Evolutionary conservation across 2,329 filamentous ascomycete species (phyloP).

Genomic region (Cercospora sp.): DNA sequence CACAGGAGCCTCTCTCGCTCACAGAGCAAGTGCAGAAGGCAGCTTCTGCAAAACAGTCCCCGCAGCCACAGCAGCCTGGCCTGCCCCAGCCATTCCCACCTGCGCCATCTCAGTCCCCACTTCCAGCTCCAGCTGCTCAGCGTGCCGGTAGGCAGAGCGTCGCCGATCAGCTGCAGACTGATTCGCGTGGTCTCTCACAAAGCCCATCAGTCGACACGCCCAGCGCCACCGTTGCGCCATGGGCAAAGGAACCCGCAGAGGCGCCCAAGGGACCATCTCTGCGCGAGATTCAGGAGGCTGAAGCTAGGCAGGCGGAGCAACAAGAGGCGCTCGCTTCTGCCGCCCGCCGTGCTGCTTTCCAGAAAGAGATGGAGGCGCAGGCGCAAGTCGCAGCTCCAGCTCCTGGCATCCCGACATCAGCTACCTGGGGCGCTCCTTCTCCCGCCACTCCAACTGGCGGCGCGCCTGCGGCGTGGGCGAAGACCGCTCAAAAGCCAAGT

Average conservation of each 20-base stretch:
- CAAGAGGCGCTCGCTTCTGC: constrained; percentile 78
- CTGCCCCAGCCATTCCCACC: constrained; percentile 76
- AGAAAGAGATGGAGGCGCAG: constrained; percentile 73
- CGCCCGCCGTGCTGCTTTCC: constrained; percentile 72
- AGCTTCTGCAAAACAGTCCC: constrained; percentile 59
- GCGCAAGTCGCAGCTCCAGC: constrained; percentile 53
- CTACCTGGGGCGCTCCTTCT: constrained; percentile 81
- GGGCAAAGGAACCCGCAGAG: constrained; percentile 81
- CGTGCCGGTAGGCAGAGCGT: constrained; percentile 74
- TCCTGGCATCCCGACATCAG: constrained; percentile 79
- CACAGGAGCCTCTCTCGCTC: constrained; percentile 63
- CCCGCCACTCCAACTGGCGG: constrained; percentile 61
- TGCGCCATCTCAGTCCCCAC: constrained; percentile 72
- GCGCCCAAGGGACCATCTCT: constrained; percentile 82
- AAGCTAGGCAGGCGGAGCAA: constrained; percentile 89
- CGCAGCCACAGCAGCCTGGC: constrained; percentile 53
- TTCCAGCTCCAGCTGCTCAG: constrained; percentile 87
- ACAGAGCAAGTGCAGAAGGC: constrained; percentile 85
- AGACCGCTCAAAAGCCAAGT: constrained; percentile 58
- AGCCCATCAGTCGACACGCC: constrained; percentile 68
- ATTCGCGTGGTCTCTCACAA: constrained; percentile 71
- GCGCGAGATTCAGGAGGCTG: constrained; percentile 94
- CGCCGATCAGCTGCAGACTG: constrained; percentile 68
- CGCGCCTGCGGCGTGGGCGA: constrained; percentile 62
- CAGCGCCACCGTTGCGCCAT: constrained; percentile 79